Evolutionary conservation across 192 early-diverging fungal genomes (phyloP).

Genomic region (Ambispora gerdemannii): DNA sequence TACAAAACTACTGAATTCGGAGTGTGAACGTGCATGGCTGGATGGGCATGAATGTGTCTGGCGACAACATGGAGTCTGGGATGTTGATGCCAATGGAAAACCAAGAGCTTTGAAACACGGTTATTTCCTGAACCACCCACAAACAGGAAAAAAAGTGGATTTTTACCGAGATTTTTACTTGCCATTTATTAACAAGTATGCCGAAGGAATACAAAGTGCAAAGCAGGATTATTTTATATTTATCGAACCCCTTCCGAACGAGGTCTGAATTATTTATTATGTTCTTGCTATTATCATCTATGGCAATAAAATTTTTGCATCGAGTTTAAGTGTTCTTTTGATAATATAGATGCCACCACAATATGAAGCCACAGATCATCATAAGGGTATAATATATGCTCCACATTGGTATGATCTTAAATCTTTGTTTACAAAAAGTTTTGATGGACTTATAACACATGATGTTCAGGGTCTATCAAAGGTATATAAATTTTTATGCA

Average conservation of each 20-base stretch:
- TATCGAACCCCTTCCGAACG: conserved; percentile 82
- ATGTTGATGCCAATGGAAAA: conserved; percentile 45
- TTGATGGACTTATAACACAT: conserved; percentile 71
- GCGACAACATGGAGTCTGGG: conserved; percentile 78
- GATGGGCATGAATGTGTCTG: conserved; percentile 65
- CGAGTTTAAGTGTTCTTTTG: not conserved
- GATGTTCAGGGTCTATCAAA: conserved; percentile 74
- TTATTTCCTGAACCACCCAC: conserved; percentile 67
- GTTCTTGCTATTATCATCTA: not conserved
- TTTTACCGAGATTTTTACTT: conserved; percentile 72
- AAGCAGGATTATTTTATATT: conserved; percentile 56
- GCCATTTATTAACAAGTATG: conserved; percentile 68
- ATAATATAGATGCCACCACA: conserved; percentile 43
- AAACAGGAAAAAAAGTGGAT: conserved; percentile 51
- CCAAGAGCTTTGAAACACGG: conserved; percentile 52
- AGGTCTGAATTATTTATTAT: conserved; percentile 38
- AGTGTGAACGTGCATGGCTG: conserved; percentile 60
- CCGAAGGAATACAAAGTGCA: conserved; percentile 56
- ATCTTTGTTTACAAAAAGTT: conserved; percentile 67
- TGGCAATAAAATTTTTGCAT: not conserved
- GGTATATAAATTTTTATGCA: conserved; percentile 41
- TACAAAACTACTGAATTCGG: conserved; percentile 54
- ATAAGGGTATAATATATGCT: conserved; percentile 65
- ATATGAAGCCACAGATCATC: conserved; percentile 43
- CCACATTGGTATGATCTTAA: conserved; percentile 90